Evolutionary conservation across 2,329 filamentous ascomycete species (phyloP).

Genomic region (Verticillium nonalfalfae): DNA sequence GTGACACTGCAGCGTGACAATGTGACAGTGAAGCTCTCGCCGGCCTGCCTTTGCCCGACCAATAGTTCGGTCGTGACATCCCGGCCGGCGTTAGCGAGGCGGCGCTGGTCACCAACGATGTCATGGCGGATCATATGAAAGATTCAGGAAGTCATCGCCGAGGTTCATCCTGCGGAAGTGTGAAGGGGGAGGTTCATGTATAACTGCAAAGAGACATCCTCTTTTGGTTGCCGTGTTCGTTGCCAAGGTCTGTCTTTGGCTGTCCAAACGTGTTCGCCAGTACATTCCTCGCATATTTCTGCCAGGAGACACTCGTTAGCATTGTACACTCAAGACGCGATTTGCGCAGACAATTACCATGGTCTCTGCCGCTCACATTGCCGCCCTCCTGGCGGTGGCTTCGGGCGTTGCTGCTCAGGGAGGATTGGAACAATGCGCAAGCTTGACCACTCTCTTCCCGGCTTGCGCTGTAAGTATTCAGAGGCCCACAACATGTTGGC

Average conservation of each 20-base stretch:
- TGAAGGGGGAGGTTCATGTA: not conserved
- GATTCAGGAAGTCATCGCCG: not conserved
- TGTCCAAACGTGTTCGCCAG: not conserved
- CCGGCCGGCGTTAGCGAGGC: not conserved
- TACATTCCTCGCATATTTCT: not conserved
- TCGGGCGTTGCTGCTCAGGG: conserved; percentile 11
- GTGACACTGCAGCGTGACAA: not conserved
- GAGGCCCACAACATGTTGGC: not conserved
- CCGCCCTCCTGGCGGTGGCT: conserved; percentile 12
- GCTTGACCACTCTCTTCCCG: conserved; percentile 15
- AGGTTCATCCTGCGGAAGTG: not conserved
- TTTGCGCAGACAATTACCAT: not conserved
- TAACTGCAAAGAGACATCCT: not conserved
- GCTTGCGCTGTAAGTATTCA: conserved; percentile 14
- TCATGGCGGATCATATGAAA: not conserved
- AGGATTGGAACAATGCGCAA: conserved; percentile 8
- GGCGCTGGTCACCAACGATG: not conserved
- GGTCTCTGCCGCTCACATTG: not conserved
- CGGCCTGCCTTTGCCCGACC: not conserved
- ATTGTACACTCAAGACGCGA: not conserved
- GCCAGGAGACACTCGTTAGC: not conserved
- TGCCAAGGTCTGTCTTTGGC: not conserved
- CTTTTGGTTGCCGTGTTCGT: not conserved
- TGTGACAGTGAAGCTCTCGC: not conserved
- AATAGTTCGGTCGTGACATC: not conserved